phyloP scores from a whole-genome alignment of 2,329 filamentous ascomycete genomes.

The Nemania sp. region DNA sequence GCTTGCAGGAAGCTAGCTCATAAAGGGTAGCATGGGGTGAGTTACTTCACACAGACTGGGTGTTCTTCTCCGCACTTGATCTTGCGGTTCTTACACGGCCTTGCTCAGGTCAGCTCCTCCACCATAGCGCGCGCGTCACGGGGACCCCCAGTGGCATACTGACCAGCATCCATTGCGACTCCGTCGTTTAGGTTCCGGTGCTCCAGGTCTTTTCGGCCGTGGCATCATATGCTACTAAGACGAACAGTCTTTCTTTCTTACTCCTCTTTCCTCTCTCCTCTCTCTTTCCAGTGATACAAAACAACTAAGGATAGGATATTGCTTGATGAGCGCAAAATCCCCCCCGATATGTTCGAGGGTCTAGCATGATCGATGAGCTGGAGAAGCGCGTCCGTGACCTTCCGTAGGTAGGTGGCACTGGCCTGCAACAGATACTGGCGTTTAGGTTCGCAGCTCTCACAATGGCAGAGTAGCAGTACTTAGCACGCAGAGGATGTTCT shows the following conservation, averaged over 20 bases:
- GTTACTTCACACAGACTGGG: constrained; percentile 68
- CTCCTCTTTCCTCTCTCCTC: not conserved
- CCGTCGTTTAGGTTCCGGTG: constrained; percentile 48
- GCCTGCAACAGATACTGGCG: constrained; percentile 16
- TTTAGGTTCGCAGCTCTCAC: not conserved
- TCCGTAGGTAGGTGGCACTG: constrained; percentile 11
- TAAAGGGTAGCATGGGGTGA: constrained; percentile 9
- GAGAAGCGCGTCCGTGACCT: constrained; percentile 13
- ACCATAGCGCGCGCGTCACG: constrained; percentile 2
- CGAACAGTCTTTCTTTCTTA: not conserved
- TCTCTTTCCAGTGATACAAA: constrained; percentile 12
- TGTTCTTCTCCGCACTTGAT: constrained; percentile 82
- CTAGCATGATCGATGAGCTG: constrained; percentile 37
- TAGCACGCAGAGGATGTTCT: constrained; percentile 6
- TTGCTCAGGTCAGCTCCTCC: constrained; percentile 41
- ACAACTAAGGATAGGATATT: constrained; percentile 36
- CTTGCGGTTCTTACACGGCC: constrained; percentile 79
- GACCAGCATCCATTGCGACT: constrained; percentile 53
- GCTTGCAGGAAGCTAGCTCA: constrained; percentile 12
- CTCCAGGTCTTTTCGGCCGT: constrained; percentile 47
- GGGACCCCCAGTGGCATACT: constrained; percentile 28
- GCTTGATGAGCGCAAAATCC: constrained; percentile 37
- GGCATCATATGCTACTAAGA: constrained; percentile 43
- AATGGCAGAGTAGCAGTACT: constrained; percentile 12
- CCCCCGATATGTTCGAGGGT: constrained; percentile 34